A percentile compares a stretch with the other conserved stretches of the same genome.
These are phyloP conservation scores for Trichoderma sp. DNA, from an alignment of 2,329 filamentous ascomycete genomes.

Conservation along the genomic window DNA sequence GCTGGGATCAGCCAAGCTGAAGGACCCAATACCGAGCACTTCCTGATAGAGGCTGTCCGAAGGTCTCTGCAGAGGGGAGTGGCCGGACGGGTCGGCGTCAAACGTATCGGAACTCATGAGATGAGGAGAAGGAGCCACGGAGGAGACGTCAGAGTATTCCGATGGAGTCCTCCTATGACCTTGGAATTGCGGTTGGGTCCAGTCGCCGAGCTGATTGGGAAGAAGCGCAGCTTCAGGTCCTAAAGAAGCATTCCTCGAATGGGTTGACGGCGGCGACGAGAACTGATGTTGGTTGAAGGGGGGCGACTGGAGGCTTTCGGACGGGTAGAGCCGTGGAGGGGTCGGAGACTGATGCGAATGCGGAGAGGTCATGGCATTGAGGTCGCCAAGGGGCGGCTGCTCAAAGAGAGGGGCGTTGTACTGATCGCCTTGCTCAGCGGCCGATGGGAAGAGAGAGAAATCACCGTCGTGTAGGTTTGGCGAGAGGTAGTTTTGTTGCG, in stretches of 20 bases:
- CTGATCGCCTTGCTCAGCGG: conserved; percentile 54
- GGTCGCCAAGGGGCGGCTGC: conserved; percentile 47
- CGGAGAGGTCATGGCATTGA: conserved; percentile 56
- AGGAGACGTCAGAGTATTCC: conserved; percentile 91
- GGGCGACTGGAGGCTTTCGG: conserved; percentile 56
- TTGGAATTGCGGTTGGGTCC: conserved; percentile 66
- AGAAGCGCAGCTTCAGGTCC: conserved; percentile 60
- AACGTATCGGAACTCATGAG: conserved; percentile 77
- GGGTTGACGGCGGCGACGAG: conserved; percentile 49
- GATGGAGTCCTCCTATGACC: conserved; percentile 82
- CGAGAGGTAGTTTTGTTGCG: conserved; percentile 49
- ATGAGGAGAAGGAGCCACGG: conserved; percentile 80
- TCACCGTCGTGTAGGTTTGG: conserved; percentile 57
- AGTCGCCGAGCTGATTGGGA: conserved; percentile 53
- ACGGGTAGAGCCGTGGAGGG: conserved; percentile 56
- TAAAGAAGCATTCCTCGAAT: conserved; percentile 59
- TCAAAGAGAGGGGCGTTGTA: conserved; percentile 65
- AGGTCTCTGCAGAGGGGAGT: conserved; percentile 78
- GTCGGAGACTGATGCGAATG: conserved; percentile 59
- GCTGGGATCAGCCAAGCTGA: conserved; percentile 73
- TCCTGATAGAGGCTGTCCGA: conserved; percentile 77
- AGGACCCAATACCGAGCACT: conserved; percentile 73
- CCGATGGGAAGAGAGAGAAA: conserved; percentile 65
- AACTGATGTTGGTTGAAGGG: conserved; percentile 59
- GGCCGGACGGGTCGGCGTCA: conserved; percentile 67